These are phyloP conservation scores for Ceratobasidium sp. DNA, from an alignment of 1,284 basidiomycete genomes.

Conservation along the genomic window DNA sequence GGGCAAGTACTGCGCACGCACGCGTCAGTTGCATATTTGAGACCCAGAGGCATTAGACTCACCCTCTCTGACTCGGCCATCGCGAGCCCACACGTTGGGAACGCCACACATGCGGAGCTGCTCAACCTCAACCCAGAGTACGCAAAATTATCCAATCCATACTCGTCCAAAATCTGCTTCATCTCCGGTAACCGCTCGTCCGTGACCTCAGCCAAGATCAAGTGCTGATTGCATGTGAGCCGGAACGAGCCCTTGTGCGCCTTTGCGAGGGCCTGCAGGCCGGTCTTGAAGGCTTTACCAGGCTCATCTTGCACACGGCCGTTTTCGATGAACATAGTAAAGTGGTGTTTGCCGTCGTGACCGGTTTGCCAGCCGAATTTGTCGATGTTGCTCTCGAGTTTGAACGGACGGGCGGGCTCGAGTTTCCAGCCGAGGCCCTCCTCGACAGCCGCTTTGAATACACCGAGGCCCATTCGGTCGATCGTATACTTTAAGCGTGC, in stretches of 20 bases:
- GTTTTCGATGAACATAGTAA: constrained; percentile 97
- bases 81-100: constrained; percentile 95
- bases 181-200: constrained; percentile 78
- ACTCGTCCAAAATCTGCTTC: constrained; percentile 83
- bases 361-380: constrained; percentile 94
- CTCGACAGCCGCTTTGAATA: constrained; percentile 92
- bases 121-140: constrained; percentile 85
- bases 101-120: constrained; percentile 95
- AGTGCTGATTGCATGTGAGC: constrained; percentile 94
- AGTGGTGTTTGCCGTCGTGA: constrained; percentile 90
- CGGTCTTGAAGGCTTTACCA: constrained; percentile 91
- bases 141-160: constrained; percentile 90
- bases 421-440: constrained; percentile 86
- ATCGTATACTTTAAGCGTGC: constrained; percentile 97
- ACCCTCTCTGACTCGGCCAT: constrained; percentile 95
- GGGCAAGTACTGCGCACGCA: constrained; percentile 79
- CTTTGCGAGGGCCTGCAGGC: constrained; percentile 91
- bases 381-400: constrained; percentile 92
- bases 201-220: constrained; percentile 87
- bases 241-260: constrained; percentile 95
- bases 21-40: constrained; percentile 1
- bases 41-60: constrained; percentile 51
- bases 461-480: constrained; percentile 89
- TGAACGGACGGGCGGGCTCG: constrained; percentile 76
- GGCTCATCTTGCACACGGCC: constrained; percentile 96